phyloP scores from a whole-genome alignment of 2,329 filamentous ascomycete genomes.

The Capronia americana region DNA sequence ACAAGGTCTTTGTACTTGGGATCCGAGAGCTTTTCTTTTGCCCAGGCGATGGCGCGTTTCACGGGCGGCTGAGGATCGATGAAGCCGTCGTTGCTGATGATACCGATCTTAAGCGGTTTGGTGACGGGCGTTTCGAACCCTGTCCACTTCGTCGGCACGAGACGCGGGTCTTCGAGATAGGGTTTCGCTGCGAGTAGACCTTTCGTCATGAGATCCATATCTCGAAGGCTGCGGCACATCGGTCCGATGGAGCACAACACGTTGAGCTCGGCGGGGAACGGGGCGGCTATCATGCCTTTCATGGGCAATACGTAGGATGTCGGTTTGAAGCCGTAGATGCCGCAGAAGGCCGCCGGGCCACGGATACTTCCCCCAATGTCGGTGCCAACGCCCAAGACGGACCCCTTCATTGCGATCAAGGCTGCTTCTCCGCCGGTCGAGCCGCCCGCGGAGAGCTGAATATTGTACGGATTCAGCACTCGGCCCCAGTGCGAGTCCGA shows the following conservation, averaged over 20 bases:
- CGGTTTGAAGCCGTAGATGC: slow-evolving; percentile 51
- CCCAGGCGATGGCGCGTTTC: slow-evolving; percentile 53
- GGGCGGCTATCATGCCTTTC: slow-evolving; percentile 19
- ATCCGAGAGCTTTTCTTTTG: slow-evolving; percentile 43
- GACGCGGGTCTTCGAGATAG: slow-evolving; percentile 61
- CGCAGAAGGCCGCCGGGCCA: slow-evolving; percentile 50
- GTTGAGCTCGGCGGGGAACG: slow-evolving; percentile 30
- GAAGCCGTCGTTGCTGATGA: slow-evolving; percentile 70
- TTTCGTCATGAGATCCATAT: slow-evolving; percentile 53
- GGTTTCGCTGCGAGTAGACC: slow-evolving; percentile 53
- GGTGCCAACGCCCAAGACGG: slow-evolving; percentile 61
- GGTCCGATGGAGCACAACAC: slow-evolving; percentile 26
- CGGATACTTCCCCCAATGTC: slow-evolving; percentile 57
- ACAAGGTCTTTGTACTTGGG: slow-evolving; percentile 44
- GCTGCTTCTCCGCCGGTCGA: slow-evolving; percentile 65
- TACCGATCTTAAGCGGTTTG: slow-evolving; percentile 59
- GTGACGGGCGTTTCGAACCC: slow-evolving; percentile 29
- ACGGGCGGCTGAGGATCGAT: slow-evolving; percentile 72
- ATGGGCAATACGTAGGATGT: slow-evolving; percentile 51
- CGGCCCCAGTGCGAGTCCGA: slow-evolving; percentile 43
- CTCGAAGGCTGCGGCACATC: slow-evolving; percentile 51
- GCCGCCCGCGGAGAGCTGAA: slow-evolving; percentile 58
- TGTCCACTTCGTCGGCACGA: slow-evolving; percentile 58
- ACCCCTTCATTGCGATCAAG: slow-evolving; percentile 59
- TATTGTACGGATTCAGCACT: slow-evolving; percentile 63